Evolutionary conservation across 1,284 basidiomycete genomes (phyloP), one percentile per base, ranked within the genome.

Genomic region (Abortiporus biennis): DNA sequence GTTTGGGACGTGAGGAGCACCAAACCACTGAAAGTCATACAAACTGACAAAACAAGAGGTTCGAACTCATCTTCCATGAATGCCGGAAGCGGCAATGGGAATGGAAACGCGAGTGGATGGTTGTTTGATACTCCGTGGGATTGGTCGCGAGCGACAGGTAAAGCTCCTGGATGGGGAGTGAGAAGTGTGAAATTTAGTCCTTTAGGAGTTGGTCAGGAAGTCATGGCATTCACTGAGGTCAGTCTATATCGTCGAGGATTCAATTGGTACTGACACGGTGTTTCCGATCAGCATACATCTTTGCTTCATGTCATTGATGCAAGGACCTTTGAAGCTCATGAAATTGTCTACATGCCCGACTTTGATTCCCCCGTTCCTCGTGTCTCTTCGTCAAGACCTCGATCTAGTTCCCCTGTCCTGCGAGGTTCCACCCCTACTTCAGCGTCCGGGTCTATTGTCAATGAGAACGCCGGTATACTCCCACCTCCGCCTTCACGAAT

Each of bases 181-280:
- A 65, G 88, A 40, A 84, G 71, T 45, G 74, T 92, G 53, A 89
- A 88, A 58, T 92, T 92, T 61, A 80, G 80, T 43, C 65, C 74
- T 32, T 68, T 48, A 23, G 72, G 40, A 57, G 69, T 45, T 46
- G 72, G 70, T 12, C 71, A 75, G 24, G 86, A 90, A 57, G 61
- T 89, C 3, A 75, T 92, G 72, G 77, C 76, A 0, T 92, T 90
- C 61, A 86, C 89, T n/a, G 89, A 91, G 75, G 85, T 87, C 47
- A 40, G 74, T 49, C 30, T 24, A 29, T 15, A 36, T 38, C 32
- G n/a, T 25, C 13, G 12, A 6, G 21, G 11, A 11, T 40, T 15
- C 15, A 5, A 6, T n/a, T n/a, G n/a, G 25, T 42, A 20, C 32
- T 47, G 17, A 49, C 36, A 3, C 17, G 25, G 9, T 32, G 6